Conservation (phyloP, 768 basidiomycete species). For the Roridomyces roridus region DNA sequence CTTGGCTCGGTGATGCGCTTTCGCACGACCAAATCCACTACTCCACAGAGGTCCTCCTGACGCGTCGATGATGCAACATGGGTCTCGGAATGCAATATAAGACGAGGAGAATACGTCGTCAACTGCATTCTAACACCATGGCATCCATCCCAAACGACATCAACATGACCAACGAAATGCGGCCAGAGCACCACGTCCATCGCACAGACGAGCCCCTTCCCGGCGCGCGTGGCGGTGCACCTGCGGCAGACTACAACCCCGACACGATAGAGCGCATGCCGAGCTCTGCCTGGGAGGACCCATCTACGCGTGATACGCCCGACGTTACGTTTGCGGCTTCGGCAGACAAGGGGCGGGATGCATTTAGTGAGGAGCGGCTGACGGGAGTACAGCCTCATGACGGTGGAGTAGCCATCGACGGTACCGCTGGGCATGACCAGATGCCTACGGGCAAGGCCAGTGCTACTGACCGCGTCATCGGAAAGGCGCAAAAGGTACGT, state of each 20-base stretch:
- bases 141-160: conserved; percentile 7
- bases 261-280: conserved; percentile 42
- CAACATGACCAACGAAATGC: background rate
- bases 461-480: conserved; percentile 58
- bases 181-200: conserved; percentile 53
- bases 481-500: conserved; percentile 63
- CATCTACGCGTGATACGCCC: conserved; percentile 16
- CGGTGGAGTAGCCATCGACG: conserved; percentile 42
- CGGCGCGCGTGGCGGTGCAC: conserved; percentile 37
- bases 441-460: conserved; percentile 47
- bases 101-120: conserved; percentile 19
- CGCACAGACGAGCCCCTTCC: conserved; percentile 55
- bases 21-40: no score
- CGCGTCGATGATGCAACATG: no score
- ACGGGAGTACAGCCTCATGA: conserved; percentile 44
- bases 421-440: conserved; percentile 33
- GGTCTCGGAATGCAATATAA: background rate
- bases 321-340: conserved; percentile 3
- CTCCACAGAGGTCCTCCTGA: no score
- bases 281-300: conserved; percentile 22
- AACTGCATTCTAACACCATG: background rate
- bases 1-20: no score
- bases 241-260: conserved; percentile 44
- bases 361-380: conserved; percentile 37
- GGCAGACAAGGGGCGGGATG: conserved; percentile 23